These are phyloP conservation scores for Scedosporium dehoogii DNA, from an alignment of 2,329 filamentous ascomycete genomes.

Conservation along the genomic window DNA sequence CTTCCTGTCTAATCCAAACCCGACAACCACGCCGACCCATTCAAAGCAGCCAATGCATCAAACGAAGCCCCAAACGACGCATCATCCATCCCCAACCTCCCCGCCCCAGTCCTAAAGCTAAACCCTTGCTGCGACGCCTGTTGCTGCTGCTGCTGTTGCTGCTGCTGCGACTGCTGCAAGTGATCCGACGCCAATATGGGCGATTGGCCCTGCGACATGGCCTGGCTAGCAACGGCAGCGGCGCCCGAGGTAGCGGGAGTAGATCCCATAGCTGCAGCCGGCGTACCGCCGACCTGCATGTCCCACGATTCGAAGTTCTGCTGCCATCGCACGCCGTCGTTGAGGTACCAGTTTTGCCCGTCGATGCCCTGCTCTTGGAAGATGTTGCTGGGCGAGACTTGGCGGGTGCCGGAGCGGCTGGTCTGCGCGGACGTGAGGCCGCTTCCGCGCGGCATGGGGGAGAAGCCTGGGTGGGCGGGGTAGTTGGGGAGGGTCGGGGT, in stretches of 20 bases:
- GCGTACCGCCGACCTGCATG: neutral
- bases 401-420: neutral
- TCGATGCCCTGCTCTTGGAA: slow-evolving; percentile 26
- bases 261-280: neutral
- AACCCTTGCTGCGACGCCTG: neutral
- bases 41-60: neutral
- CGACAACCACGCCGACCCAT: slow-evolving; percentile 3
- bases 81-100: neutral
- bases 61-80: neutral
- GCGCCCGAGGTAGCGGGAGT: neutral
- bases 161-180: neutral
- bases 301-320: slow-evolving; percentile 48
- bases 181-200: neutral
- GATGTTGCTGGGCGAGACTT: neutral
- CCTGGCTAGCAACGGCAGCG: neutral
- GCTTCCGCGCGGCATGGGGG: neutral
- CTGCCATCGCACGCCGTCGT: slow-evolving; percentile 47
- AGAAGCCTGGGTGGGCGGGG: neutral
- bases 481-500: neutral
- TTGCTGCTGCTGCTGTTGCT: neutral
- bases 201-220: neutral
- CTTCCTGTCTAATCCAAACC: neutral
- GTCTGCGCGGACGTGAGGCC: neutral
- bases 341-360: slow-evolving; percentile 47
- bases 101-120: neutral